Evolutionary conservation across 2,329 filamentous ascomycete species (phyloP).

Genomic region (Chaetomium sp.): DNA sequence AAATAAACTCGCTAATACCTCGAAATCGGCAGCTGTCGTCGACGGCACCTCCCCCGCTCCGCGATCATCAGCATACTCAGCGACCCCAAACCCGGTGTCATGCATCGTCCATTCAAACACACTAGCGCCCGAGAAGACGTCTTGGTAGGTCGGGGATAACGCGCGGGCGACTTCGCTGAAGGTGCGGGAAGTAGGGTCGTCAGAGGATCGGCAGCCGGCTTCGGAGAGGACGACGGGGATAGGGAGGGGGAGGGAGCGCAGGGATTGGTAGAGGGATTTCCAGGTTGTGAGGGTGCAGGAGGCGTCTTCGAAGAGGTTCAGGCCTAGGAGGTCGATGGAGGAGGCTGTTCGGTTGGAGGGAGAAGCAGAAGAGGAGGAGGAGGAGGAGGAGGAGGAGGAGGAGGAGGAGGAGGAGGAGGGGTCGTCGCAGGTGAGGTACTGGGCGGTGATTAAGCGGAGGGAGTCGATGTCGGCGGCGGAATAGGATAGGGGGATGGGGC

Average conservation of each 20-base stretch:
- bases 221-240: constrained; percentile 11
- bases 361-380: constrained; percentile 5
- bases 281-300: not conserved
- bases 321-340: constrained; percentile 9
- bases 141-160: not conserved
- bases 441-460: constrained; percentile 1
- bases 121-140: constrained; percentile 9
- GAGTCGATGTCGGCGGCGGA: constrained; percentile 5
- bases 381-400: not conserved
- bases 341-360: not conserved
- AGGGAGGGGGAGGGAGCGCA: not conserved
- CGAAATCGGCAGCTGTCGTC: not conserved
- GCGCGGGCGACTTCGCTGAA: constrained; percentile 1
- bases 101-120: constrained; percentile 11
- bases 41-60: not conserved
- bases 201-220: constrained; percentile 1
- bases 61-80: not conserved
- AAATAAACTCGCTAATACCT: not conserved
- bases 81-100: not conserved
- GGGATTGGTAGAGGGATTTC: not conserved
- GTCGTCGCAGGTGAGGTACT: constrained; percentile 10
- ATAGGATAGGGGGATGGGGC: constrained; percentile 12
- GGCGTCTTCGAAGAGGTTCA: constrained; percentile 10
- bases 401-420: not conserved
- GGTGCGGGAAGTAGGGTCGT: not conserved